Base-by-base conservation (phyloP, 83 land plant genomes). In the Diphasiastrum complanatum region DNA sequence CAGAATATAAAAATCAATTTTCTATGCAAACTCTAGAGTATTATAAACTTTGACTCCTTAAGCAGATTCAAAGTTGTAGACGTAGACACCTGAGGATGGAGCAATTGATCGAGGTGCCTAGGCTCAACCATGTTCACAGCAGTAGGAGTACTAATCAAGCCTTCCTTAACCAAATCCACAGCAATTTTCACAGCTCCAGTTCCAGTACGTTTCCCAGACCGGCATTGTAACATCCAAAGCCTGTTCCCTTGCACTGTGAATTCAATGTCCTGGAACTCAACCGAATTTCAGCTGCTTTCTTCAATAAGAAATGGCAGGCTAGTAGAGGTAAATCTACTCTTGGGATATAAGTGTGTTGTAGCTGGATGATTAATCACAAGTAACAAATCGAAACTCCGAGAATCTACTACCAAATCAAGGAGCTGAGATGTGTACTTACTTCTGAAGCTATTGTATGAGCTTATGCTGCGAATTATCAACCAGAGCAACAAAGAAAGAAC, bases 191-290 rank as follows among this genome's bases (percentile, higher is more conserved):
- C 84, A 20, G 99, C 99, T 43, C 89, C 88, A 69, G 82, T 81
- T 40, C 99, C 99, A 12, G 96, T 89, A n/a, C 99, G 79, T 73
- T 93, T 93, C 2, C 96, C 99, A 32, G 81, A 61, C 43, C 96
- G 81, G 72, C 99, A 93, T 66, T 93, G 99, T 65, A 93, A 67
- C 99, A 93, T 93, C 96, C 96, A 93, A 8, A 93, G 68, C 67
- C 91, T 70, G 52, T 82, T 81, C 59, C 85, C 91, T 61, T 93
- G 99, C 16, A 93, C 96, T 10, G 96, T 93, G 63, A 89, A 93
- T 41, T 93, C 99, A 61, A 93, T 93, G 64, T 93, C 99, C 99
- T 93, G 80, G 29, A 74, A 18, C 28, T 6, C 6, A 16, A 40
- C 12, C 12, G 43, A 40, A 40, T 8, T 8, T 8, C 8, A 40